A percentile compares a stretch with the other conserved stretches of the same genome.
Conservation (phyloP, 2,329 filamentous ascomycete species). For the Cladorrhinum sp. region DNA sequence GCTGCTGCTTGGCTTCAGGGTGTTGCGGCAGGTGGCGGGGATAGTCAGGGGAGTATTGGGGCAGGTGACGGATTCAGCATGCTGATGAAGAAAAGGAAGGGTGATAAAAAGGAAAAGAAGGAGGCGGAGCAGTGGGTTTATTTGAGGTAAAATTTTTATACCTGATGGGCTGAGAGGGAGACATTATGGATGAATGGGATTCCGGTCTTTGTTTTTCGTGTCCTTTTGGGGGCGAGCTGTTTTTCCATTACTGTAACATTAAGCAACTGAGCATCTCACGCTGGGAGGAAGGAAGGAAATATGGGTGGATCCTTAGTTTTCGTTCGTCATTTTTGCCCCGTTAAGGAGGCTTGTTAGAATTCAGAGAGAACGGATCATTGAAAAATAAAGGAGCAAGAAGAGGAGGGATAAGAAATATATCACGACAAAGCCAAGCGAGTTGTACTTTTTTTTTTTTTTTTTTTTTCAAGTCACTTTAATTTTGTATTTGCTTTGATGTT, state of each 20-base stretch:
- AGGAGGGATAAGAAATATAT: neutral
- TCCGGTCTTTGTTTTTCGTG: neutral
- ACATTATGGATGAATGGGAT: neutral
- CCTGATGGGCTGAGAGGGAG: too few relatives aligned
- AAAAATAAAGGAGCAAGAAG: neutral
- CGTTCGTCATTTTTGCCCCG: neutral
- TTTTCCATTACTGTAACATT: neutral
- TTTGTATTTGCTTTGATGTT: neutral
- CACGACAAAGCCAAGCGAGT: neutral
- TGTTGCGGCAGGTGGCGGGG: neutral
- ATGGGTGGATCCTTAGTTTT: neutral
- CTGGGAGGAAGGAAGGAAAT: neutral
- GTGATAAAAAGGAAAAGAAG: neutral
- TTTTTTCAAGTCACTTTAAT: neutral
- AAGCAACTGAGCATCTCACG: neutral
- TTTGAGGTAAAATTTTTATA: constrained; percentile 19
- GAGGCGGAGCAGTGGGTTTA: constrained; percentile 19
- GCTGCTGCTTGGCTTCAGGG: neutral
- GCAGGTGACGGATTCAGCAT: neutral
- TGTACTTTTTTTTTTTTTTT: neutral
- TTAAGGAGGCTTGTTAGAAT: neutral
- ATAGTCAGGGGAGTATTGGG: constrained; percentile 9
- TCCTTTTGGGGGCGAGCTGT: neutral
- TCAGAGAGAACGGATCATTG: neutral
- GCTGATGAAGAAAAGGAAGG: neutral